phyloP scores from a whole-genome alignment of 169 alveolate genomes.

The Plasmodium cynomolgi region DNA sequence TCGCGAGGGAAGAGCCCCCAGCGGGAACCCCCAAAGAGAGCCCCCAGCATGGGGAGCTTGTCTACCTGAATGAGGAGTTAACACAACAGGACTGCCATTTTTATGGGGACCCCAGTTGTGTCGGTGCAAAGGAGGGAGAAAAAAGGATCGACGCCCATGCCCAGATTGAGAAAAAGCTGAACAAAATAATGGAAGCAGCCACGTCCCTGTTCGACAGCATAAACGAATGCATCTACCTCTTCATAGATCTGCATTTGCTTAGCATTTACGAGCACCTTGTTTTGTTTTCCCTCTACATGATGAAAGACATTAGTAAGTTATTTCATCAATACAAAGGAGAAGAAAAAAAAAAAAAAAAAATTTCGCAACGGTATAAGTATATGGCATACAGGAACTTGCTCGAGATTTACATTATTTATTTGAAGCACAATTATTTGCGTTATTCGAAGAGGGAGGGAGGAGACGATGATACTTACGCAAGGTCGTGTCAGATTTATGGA shows the following conservation, averaged over 20 bases:
- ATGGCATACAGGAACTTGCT: conserved; percentile 68
- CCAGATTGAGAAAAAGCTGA: conserved; percentile 19
- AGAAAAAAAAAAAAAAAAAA: conserved; percentile 61
- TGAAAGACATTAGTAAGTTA: conserved; percentile 43
- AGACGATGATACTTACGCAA: not conserved
- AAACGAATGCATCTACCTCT: conserved; percentile 45
- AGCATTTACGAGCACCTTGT: conserved; percentile 50
- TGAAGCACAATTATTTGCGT: conserved; percentile 61
- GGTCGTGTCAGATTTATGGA: conserved; percentile 6
- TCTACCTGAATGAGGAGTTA: not conserved
- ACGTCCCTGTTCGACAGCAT: conserved; percentile 37
- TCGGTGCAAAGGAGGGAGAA: not conserved
- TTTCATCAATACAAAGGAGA: conserved; percentile 23
- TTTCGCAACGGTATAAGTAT: conserved; percentile 25
- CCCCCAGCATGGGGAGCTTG: not conserved
- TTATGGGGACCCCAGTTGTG: not conserved
- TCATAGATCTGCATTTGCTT: conserved; percentile 45
- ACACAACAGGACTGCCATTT: not conserved
- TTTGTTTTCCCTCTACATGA: conserved; percentile 33
- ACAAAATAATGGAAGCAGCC: conserved; percentile 20
- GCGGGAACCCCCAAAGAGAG: not conserved
- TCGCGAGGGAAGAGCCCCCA: not conserved
- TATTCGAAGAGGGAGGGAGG: conserved; percentile 7
- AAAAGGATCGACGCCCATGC: conserved; percentile 3
- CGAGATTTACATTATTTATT: conserved; percentile 59